Evolutionary conservation across 352 stramenopile genomes (phyloP).

Genomic region (Globisporangium nodosum): DNA sequence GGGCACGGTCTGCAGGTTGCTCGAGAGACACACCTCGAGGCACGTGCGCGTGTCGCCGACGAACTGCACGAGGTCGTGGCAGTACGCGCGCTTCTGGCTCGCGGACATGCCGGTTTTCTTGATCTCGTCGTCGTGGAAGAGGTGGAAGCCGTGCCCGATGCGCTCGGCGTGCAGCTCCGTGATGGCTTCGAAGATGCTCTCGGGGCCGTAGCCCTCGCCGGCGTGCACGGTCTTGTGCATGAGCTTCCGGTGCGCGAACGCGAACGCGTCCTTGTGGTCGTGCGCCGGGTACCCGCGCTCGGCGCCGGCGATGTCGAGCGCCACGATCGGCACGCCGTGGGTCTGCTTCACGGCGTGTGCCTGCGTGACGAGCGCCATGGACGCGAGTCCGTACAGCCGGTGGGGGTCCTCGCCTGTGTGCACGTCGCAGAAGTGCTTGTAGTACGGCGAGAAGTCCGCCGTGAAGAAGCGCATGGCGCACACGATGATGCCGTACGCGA

Average conservation of each 20-base stretch:
- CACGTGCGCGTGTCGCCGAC: conserved; percentile 76
- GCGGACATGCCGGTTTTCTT: conserved; percentile 46
- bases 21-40: conserved; percentile 84
- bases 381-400: conserved; percentile 75
- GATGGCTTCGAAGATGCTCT: conserved; percentile 85
- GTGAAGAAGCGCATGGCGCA: conserved; percentile 89
- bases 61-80: conserved; percentile 80
- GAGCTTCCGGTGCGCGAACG: conserved; percentile 85
- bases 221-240: conserved; percentile 88
- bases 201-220: conserved; percentile 80
- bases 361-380: conserved; percentile 78
- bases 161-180: conserved; percentile 83
- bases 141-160: conserved; percentile 79
- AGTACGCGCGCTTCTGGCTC: conserved; percentile 51
- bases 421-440: conserved; percentile 77
- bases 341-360: conserved; percentile 63
- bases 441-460: conserved; percentile 75
- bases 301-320: conserved; percentile 79
- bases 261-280: conserved; percentile 79
- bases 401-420: conserved; percentile 67
- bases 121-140: conserved; percentile 79
- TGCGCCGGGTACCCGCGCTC: conserved; percentile 76
- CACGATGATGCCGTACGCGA: conserved; percentile 85
- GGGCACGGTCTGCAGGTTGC: conserved; percentile 83
- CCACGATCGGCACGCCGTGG: conserved; percentile 75